Percentiles rank a stretch among this genome's conserved stretches.
Evolutionary conservation across 768 basidiomycete genomes (phyloP).

Genomic region (Cystofilobasidium bisporidii): DNA sequence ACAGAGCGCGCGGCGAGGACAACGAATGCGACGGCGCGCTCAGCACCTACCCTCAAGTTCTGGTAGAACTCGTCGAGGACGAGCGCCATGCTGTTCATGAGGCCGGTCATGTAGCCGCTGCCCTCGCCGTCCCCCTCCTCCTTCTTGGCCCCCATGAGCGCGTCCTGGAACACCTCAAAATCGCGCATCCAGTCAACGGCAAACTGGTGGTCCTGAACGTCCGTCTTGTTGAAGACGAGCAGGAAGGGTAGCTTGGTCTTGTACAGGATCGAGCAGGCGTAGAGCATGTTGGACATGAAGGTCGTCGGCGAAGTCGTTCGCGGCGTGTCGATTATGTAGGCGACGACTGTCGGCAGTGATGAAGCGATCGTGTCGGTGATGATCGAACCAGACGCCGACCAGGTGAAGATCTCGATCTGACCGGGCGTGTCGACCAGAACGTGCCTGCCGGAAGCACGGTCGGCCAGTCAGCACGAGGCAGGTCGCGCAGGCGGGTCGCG

Average conservation of each 20-base stretch:
- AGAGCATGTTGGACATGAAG: constrained; percentile 99
- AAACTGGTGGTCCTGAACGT: constrained; percentile 74
- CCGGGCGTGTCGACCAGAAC: constrained; percentile 94
- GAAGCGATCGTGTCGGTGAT: constrained; percentile 96
- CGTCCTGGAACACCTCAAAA: constrained; percentile 88
- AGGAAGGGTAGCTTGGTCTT: constrained; percentile 97
- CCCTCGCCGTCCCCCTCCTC: constrained; percentile 56
- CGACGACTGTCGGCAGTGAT: constrained; percentile 83
- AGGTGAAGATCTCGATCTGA: constrained; percentile 99
- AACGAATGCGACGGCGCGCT: too few relatives aligned
- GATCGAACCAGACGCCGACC: constrained; percentile 97
- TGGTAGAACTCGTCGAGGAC: constrained; percentile 98
- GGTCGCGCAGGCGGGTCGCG: not conserved
- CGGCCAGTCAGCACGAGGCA: not conserved
- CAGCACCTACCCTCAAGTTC: constrained; percentile 67
- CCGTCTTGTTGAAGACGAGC: constrained; percentile 97
- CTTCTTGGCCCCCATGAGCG: constrained; percentile 54
- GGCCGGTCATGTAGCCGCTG: constrained; percentile 83
- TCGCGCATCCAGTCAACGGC: constrained; percentile 98
- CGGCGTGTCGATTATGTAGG: constrained; percentile 96
- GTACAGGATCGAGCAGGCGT: constrained; percentile 98
- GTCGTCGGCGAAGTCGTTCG: constrained; percentile 81
- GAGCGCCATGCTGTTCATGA: constrained; percentile 98
- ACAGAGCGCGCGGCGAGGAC: too few relatives aligned
- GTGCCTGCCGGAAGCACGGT: constrained; percentile 50